Percentiles rank a stretch among this genome's conserved stretches.
Conservation (phyloP, 192 early-diverging fungal species). For the Lunasporangiospora selenospora region DNA sequence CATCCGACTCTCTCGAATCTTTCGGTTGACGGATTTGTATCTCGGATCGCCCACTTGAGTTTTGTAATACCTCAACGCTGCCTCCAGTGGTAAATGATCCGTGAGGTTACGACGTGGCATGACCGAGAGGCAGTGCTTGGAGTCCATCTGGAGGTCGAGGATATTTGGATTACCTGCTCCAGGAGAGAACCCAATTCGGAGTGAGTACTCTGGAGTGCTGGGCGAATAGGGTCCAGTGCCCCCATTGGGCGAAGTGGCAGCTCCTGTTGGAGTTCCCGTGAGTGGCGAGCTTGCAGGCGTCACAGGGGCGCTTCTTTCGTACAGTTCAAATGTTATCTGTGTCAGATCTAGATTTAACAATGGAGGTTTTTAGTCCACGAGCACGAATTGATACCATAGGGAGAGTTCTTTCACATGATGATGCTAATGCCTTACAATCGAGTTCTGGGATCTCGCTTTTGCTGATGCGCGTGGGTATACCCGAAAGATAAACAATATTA, state of each 20-base stretch:
- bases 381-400: conserved; percentile 1
- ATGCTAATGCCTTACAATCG: conserved; percentile 92
- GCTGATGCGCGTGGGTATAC: conserved; percentile 74
- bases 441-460: conserved; percentile 81
- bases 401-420: too few species aligned
- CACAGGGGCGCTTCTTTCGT: conserved; percentile 67
- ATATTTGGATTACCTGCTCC: conserved; percentile 92
- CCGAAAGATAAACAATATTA: conserved; percentile 89
- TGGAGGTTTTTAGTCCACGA: neutral
- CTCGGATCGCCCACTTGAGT: conserved; percentile 55
- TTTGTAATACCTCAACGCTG: conserved; percentile 66
- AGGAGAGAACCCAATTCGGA: conserved; percentile 88
- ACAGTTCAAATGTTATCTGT: conserved; percentile 97
- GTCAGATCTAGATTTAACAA: conserved; percentile 73
- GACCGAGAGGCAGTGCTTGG: conserved; percentile 73
- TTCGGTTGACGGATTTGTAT: conserved; percentile 35
- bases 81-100: conserved; percentile 82
- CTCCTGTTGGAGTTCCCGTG: conserved; percentile 10
- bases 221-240: conserved; percentile 14
- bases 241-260: too few species aligned
- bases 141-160: conserved; percentile 88
- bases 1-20: conserved; percentile 40
- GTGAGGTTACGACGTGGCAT: conserved; percentile 75
- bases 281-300: neutral
- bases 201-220: conserved; percentile 78